These are phyloP conservation scores for Combretum micranthum DNA, from an alignment of 345 rosid genomes.

Conservation along the genomic window DNA sequence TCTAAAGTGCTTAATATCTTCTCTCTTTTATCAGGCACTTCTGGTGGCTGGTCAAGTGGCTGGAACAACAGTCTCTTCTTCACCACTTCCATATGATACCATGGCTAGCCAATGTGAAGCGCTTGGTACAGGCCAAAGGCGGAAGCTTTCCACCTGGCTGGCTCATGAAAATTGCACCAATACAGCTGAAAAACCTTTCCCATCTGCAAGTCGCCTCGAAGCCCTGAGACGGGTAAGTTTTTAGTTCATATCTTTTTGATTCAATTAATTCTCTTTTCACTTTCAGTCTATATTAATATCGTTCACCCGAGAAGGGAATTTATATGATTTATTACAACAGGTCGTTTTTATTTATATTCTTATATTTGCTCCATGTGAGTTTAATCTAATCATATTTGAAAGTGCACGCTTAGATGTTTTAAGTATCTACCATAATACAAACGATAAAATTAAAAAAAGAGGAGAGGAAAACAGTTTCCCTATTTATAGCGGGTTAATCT, in stretches of 20 bases:
- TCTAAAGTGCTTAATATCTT: background rate
- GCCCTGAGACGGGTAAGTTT: slow-evolving; percentile 42
- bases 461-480: too few species aligned
- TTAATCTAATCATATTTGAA: too few species aligned
- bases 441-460: too few species aligned
- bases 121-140: slow-evolving; percentile 64
- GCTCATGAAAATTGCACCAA: slow-evolving; percentile 44
- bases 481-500: too few species aligned
- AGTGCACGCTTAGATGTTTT: too few species aligned
- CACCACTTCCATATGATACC: slow-evolving; percentile 80
- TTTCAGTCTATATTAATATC: background rate
- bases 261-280: background rate
- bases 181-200: slow-evolving; percentile 17
- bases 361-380: too few species aligned
- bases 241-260: background rate
- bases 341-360: too few species aligned
- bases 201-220: slow-evolving; percentile 19
- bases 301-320: background rate
- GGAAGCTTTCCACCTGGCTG: slow-evolving; percentile 90
- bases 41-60: slow-evolving; percentile 96
- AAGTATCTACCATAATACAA: too few species aligned
- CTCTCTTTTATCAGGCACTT: slow-evolving; percentile 53
- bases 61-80: slow-evolving; percentile 65
- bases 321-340: background rate
- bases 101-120: slow-evolving; percentile 86